phyloP scores from a whole-genome alignment of 1,284 basidiomycete species.

The Ganoderma meredithae region DNA sequence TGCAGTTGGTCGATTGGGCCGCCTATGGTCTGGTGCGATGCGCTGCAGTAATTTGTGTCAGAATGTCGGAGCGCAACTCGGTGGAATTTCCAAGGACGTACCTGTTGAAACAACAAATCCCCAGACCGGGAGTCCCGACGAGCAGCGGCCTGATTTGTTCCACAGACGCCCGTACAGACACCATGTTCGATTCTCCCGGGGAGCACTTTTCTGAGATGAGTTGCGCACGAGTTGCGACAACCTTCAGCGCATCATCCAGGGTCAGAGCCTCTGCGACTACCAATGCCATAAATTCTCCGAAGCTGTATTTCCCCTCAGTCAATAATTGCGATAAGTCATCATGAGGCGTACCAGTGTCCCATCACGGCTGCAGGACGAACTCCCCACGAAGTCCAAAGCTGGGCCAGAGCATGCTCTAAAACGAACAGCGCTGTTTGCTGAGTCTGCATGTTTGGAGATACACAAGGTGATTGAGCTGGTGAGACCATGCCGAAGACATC shows the following conservation, averaged over 20 bases:
- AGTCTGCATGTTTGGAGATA: constrained; percentile 49
- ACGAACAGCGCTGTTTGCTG: constrained; percentile 65
- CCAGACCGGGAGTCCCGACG: constrained; percentile 5
- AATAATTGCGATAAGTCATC: background rate
- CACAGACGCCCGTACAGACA: constrained; percentile 55
- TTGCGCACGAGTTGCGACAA: constrained; percentile 65
- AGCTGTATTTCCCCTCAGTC: constrained; percentile 45
- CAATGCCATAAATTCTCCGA: constrained; percentile 77
- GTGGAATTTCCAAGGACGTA: constrained; percentile 13
- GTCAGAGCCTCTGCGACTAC: constrained; percentile 62
- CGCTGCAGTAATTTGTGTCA: constrained; percentile 38
- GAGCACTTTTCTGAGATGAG: constrained; percentile 60
- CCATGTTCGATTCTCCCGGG: constrained; percentile 60
- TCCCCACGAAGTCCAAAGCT: constrained; percentile 73
- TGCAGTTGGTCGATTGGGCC: constrained; percentile 56
- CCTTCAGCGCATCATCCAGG: constrained; percentile 59
- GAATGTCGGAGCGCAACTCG: background rate
- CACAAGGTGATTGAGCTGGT: constrained; percentile 32
- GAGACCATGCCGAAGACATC: constrained; percentile 49
- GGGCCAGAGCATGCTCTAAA: constrained; percentile 65
- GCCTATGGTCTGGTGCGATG: constrained; percentile 61
- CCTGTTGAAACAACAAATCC: constrained; percentile 58
- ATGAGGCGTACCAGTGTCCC: constrained; percentile 67
- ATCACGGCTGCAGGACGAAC: constrained; percentile 61
- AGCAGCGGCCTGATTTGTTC: constrained; percentile 47